Evolutionary conservation across 345 rosid species (phyloP).

Genomic region (Syzygium oleosum): DNA sequence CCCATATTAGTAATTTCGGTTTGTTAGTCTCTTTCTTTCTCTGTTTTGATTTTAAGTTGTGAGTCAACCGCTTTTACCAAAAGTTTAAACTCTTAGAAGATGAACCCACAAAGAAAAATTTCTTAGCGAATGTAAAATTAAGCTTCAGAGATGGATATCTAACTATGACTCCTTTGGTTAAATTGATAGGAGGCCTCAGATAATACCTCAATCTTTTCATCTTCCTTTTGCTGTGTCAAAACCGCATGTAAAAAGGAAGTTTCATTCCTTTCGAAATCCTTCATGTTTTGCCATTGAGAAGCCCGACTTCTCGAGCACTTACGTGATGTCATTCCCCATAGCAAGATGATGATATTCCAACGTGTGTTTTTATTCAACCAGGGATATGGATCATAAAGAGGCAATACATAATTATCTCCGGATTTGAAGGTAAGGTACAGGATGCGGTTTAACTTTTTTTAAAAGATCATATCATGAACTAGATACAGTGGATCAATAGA

Average conservation of each 20-base stretch:
- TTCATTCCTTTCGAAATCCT: neutral
- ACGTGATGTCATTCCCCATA: neutral
- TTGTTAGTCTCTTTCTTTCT: neutral
- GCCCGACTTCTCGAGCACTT: neutral
- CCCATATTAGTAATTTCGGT: neutral
- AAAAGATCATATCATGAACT: neutral
- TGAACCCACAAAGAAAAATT: neutral
- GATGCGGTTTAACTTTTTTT: neutral
- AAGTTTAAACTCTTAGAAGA: neutral
- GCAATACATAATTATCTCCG: neutral
- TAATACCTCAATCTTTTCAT: neutral
- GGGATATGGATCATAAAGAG: neutral
- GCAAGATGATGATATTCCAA: neutral
- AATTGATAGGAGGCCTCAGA: neutral
- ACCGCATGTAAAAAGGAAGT: neutral
- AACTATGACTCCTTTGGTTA: neutral
- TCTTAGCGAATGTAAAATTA: neutral
- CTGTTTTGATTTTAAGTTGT: neutral
- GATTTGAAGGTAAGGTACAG: neutral
- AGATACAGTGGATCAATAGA: conserved; percentile 9
- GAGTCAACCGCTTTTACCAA: neutral
- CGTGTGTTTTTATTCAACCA: neutral
- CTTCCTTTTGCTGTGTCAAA: neutral
- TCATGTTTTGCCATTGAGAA: neutral
- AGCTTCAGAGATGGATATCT: neutral